Evolutionary conservation across 2,329 filamentous ascomycete genomes (phyloP).

Genomic region (Xylariaceae sp.): DNA sequence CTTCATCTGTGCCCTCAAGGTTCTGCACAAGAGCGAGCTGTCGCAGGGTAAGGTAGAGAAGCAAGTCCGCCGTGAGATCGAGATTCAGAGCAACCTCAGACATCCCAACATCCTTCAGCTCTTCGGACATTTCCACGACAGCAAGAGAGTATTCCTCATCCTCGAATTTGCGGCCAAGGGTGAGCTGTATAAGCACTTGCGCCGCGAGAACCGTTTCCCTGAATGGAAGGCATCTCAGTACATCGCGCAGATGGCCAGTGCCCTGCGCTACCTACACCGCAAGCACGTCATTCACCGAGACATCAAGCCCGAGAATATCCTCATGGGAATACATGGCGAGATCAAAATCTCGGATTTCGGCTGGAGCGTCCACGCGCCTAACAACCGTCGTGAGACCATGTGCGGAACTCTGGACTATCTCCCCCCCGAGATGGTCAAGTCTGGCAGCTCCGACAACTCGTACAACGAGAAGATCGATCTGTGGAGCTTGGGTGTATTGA

Average conservation of each 20-base stretch:
- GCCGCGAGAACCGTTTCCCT: slow-evolving; percentile 73
- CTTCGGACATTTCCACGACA: slow-evolving; percentile 86
- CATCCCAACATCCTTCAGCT: slow-evolving; percentile 82
- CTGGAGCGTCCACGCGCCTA: slow-evolving; percentile 96
- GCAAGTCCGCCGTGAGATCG: slow-evolving; percentile 82
- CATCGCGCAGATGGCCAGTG: slow-evolving; percentile 86
- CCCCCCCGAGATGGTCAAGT: slow-evolving; percentile 94
- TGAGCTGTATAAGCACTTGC: slow-evolving; percentile 82
- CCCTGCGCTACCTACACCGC: slow-evolving; percentile 84
- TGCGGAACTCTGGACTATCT: slow-evolving; percentile 97
- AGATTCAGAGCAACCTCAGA: slow-evolving; percentile 82
- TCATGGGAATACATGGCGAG: slow-evolving; percentile 93
- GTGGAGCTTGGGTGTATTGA: slow-evolving; percentile 92
- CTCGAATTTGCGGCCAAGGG: slow-evolving; percentile 83
- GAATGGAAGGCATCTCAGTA: slow-evolving; percentile 86
- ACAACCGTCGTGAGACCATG: slow-evolving; percentile 89
- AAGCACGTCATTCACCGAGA: slow-evolving; percentile 98
- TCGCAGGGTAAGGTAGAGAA: slow-evolving; percentile 76
- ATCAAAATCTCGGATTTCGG: slow-evolving; percentile 99
- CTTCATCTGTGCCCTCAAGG: slow-evolving; percentile 83
- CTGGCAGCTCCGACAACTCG: slow-evolving; percentile 74
- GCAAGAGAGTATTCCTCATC: slow-evolving; percentile 81
- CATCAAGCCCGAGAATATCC: slow-evolving; percentile 97
- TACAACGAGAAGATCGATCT: slow-evolving; percentile 95
- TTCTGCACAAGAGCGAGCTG: slow-evolving; percentile 79